Base-by-base conservation (phyloP, 106 monocot species). In the Cymbidium sinense region DNA sequence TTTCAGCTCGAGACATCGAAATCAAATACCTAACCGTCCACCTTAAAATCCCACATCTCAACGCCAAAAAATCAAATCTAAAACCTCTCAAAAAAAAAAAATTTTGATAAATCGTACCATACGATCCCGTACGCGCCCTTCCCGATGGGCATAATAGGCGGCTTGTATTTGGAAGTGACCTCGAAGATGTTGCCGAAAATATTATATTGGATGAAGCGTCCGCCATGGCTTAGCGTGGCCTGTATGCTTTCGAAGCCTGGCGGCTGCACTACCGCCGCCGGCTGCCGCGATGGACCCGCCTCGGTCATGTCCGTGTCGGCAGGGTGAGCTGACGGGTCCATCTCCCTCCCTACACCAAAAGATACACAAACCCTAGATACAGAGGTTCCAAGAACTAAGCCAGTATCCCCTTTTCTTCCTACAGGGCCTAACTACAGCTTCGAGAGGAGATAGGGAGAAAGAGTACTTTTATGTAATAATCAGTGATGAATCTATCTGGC, bases 81-180 rank as follows among this genome's bases (percentile, higher is more conserved):
- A 69, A 69, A 29, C 15, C 31, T 12, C 15, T 34, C 17, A 29
- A 18, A 35, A 36, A 43, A 13, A 55, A 11, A 47, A 64, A 20
- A 19, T 33, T 52, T 0, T 28, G 12, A 64, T 43, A 51, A 75
- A 4, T 18, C 50, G 29, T 70, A 92, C 96, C 96, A 96, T 30
- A 96, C 96, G 82, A 96, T 93, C 23, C 96, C 96, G 73, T 96
- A 96, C 18, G 96, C 96, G 58, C 96, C 96, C 86, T 93, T 96
- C 41, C 96, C 96, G 64, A 93, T 93, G 44, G 93, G 96, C 91
- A 96, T 93, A 77, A 96, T 93, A 17, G 96, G 96, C 79, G 96
- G 93, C 77, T 90, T 91, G 80, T 96, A 96, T 74, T 93, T 96
- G 72, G 91, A 73, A 31, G 93, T 93, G 77, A 96, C 93, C 88